These are phyloP conservation scores for Saposhnikovia divaricata DNA, from an alignment of 129 eudicot species.

Conservation along the genomic window DNA sequence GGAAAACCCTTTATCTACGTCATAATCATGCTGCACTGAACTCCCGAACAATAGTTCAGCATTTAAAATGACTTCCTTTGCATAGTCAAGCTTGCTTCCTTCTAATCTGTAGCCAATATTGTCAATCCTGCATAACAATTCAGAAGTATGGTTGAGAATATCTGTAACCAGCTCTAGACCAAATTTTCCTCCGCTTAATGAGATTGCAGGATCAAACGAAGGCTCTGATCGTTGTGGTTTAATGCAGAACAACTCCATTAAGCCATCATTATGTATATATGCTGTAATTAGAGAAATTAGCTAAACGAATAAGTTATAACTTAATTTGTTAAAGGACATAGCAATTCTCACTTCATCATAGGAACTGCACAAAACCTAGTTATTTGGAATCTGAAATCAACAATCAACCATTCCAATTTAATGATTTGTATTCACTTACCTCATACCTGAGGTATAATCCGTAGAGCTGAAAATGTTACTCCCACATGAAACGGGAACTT, in stretches of 20 bases:
- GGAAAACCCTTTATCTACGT: conserved; percentile 26
- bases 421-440: conserved; percentile 28
- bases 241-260: conserved; percentile 18
- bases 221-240: conserved; percentile 19
- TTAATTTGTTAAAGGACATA: neutral
- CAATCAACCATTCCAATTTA: neutral
- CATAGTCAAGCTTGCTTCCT: conserved; percentile 31
- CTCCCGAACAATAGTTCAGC: conserved; percentile 40
- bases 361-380: neutral
- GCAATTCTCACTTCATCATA: neutral
- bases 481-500: conserved; percentile 64
- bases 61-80: conserved; percentile 41
- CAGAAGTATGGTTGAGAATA: conserved; percentile 34
- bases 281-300: conserved; percentile 26
- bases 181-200: conserved; percentile 16
- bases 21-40: conserved; percentile 13
- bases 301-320: neutral
- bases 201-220: conserved; percentile 31
- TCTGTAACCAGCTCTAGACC: conserved; percentile 12
- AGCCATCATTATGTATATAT: conserved; percentile 19
- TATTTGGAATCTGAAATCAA: neutral
- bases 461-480: conserved; percentile 63
- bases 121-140: conserved; percentile 30
- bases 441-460: conserved; percentile 61
- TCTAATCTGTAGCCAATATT: conserved; percentile 29